phyloP scores from a whole-genome alignment of 2,329 filamentous ascomycete species.

The Microsporum canis region DNA sequence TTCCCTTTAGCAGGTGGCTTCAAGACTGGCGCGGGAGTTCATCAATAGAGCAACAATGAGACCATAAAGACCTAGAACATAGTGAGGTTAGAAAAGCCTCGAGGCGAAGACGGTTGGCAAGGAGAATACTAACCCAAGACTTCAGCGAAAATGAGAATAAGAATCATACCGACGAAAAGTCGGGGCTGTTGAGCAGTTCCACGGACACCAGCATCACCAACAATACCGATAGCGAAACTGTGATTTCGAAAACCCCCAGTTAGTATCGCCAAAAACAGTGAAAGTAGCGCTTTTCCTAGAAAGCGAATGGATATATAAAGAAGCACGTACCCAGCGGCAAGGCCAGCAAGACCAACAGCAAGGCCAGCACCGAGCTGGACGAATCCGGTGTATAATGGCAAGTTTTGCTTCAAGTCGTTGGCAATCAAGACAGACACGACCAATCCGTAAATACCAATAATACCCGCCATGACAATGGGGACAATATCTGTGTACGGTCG shows the following conservation, averaged over 20 bases:
- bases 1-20: slow-evolving; percentile 42
- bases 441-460: slow-evolving; percentile 96
- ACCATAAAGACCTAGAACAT: slow-evolving; percentile 75
- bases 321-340: slow-evolving; percentile 53
- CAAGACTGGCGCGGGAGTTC: slow-evolving; percentile 80
- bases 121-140: slow-evolving; percentile 62
- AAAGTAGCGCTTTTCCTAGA: background rate
- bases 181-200: slow-evolving; percentile 43
- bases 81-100: background rate
- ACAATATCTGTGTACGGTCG: slow-evolving; percentile 66
- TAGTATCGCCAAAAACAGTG: background rate
- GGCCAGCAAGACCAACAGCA: slow-evolving; percentile 67
- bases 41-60: slow-evolving; percentile 97
- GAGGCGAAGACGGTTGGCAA: background rate
- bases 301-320: background rate
- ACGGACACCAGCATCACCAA: slow-evolving; percentile 48
- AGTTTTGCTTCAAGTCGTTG: slow-evolving; percentile 60
- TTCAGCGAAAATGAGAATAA: slow-evolving; percentile 99
- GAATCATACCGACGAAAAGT: slow-evolving; percentile 92
- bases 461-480: slow-evolving; percentile 99
- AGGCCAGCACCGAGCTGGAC: slow-evolving; percentile 78
- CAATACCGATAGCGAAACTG: slow-evolving; percentile 74
- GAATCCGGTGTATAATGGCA: slow-evolving; percentile 69
- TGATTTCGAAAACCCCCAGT: background rate
- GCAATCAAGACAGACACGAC: slow-evolving; percentile 82